These are phyloP conservation scores for Claviceps sp. DNA, from an alignment of 2,329 filamentous ascomycete genomes.

Conservation along the genomic window DNA sequence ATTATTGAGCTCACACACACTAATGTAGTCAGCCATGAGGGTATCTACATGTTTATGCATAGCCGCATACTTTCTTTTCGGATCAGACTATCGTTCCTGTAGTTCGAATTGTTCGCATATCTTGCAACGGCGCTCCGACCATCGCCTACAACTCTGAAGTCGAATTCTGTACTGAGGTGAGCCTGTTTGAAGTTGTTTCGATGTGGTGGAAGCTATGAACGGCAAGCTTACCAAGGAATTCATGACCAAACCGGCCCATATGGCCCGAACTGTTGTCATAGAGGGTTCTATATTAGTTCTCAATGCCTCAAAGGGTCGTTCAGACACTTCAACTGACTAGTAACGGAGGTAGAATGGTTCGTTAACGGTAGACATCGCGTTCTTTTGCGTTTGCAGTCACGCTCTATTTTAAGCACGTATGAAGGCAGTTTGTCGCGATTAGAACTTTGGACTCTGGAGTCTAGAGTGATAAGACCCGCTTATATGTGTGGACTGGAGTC, in stretches of 20 bases:
- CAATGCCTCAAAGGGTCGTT: neutral
- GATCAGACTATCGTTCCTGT: conserved; percentile 95
- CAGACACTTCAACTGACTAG: conserved; percentile 53
- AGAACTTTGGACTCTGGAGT: too few relatives aligned
- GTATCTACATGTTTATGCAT: neutral
- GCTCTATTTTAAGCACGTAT: neutral
- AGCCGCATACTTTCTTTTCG: conserved; percentile 82
- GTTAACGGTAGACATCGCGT: conserved; percentile 47
- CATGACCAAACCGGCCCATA: conserved; percentile 92
- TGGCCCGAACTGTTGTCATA: conserved; percentile 78
- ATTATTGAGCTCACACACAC: conserved; percentile 92
- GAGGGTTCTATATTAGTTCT: neutral
- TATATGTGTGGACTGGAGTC: too few relatives aligned
- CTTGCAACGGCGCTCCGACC: conserved; percentile 85
- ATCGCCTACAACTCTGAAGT: conserved; percentile 85
- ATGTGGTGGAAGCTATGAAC: neutral
- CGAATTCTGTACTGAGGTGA: conserved; percentile 60
- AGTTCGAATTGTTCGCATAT: conserved; percentile 99
- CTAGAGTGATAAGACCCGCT: neutral
- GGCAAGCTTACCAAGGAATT: conserved; percentile 65
- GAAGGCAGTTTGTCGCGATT: neutral
- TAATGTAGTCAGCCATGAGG: conserved; percentile 23
- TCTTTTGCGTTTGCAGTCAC: neutral
- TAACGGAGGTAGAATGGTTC: conserved; percentile 94
- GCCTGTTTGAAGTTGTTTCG: neutral